Evolutionary conservation across 352 stramenopile species (phyloP).

Genomic region (Phytophthora podocarpi): DNA sequence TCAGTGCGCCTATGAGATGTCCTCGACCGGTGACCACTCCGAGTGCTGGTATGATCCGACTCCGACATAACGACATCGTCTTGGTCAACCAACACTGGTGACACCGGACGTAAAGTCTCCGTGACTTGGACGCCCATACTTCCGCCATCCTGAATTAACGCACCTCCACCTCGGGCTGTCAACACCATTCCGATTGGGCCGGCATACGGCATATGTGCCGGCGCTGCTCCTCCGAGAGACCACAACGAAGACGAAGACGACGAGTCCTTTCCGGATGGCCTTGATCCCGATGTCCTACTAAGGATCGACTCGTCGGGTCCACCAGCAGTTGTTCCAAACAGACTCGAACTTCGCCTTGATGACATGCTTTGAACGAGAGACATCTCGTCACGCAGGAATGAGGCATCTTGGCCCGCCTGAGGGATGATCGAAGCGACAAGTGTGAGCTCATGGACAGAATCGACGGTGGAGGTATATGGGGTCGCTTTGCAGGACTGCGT

Average conservation of each 20-base stretch:
- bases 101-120: not conserved
- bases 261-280: not conserved
- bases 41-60: slow-evolving; percentile 1
- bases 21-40: not conserved
- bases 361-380: too few relatives aligned
- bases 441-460: not conserved
- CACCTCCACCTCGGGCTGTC: not conserved
- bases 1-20: not conserved
- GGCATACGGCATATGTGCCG: not conserved
- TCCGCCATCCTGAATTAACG: not conserved
- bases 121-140: not conserved
- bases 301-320: not conserved
- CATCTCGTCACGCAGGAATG: too few relatives aligned
- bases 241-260: not conserved
- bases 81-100: not conserved
- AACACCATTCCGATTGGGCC: not conserved
- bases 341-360: too few relatives aligned
- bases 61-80: too few relatives aligned
- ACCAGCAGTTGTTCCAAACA: not conserved
- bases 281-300: not conserved
- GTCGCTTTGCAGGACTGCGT: not conserved
- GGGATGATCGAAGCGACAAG: not conserved
- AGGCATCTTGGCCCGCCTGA: too few relatives aligned
- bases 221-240: not conserved
- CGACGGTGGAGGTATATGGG: not conserved